Percentiles rank a stretch among this genome's conserved stretches.
These are phyloP conservation scores for Plasmodium adleri DNA, from an alignment of 169 alveolate genomes.

Conservation along the genomic window DNA sequence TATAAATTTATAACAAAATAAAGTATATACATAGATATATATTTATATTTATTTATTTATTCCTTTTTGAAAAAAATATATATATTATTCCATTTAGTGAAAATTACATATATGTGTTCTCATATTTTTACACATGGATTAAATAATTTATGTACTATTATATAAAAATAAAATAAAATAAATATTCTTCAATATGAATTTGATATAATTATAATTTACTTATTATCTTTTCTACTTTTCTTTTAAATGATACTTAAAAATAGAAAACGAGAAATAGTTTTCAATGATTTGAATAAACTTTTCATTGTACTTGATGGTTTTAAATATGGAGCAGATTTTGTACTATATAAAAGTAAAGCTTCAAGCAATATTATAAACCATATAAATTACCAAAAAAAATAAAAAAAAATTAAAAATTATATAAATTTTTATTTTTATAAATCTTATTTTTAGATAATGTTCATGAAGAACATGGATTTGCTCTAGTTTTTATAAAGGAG, in stretches of 20 bases:
- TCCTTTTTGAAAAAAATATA: too few species aligned
- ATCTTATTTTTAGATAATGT: constrained; percentile 24
- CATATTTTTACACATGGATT: too few species aligned
- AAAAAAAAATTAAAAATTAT: background rate
- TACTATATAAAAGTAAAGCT: constrained; percentile 39
- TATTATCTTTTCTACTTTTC: background rate
- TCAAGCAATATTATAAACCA: too few species aligned
- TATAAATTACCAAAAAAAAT: too few species aligned
- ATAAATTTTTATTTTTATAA: background rate
- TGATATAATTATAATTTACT: too few species aligned
- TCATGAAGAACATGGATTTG: constrained; percentile 60
- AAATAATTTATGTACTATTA: too few species aligned
- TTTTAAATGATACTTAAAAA: constrained; percentile 33
- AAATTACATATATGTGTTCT: too few species aligned
- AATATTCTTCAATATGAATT: background rate
- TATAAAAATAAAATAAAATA: too few species aligned
- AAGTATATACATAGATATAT: too few species aligned
- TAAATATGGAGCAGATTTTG: constrained; percentile 77
- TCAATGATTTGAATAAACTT: constrained; percentile 42
- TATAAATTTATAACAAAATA: too few species aligned
- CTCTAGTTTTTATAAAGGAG: constrained; percentile 62
- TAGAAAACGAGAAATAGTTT: constrained; percentile 46
- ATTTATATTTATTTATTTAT: too few species aligned
- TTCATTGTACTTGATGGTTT: constrained; percentile 53
- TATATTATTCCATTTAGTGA: too few species aligned